A percentile compares a stretch with the other conserved stretches of the same genome.
Evolutionary conservation across 805 yeast genomes (phyloP).

Genomic region (Torulaspora franciscae): DNA sequence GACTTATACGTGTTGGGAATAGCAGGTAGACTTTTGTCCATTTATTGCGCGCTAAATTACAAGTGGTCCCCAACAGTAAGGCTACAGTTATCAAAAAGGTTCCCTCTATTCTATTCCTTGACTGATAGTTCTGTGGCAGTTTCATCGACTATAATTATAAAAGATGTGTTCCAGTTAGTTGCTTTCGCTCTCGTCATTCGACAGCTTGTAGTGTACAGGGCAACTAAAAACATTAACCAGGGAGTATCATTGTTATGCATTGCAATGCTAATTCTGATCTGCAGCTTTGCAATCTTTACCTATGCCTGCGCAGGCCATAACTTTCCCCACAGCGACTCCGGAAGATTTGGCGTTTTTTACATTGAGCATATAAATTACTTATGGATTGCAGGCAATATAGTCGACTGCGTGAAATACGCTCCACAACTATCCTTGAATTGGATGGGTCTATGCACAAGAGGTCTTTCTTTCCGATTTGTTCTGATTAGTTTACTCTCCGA

Average conservation of each 20-base stretch:
- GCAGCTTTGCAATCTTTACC: constrained; percentile 19
- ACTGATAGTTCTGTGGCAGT: constrained; percentile 20
- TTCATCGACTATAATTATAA: constrained; percentile 18
- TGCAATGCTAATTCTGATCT: constrained; percentile 1
- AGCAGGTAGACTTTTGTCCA: constrained; percentile 11
- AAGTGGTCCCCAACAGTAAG: constrained; percentile 22
- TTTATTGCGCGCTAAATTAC: constrained; percentile 28
- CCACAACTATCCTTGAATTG: constrained; percentile 44
- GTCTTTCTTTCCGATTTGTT: constrained; percentile 28
- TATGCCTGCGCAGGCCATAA: constrained; percentile 21
- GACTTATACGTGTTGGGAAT: constrained; percentile 30
- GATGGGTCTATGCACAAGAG: constrained; percentile 34
- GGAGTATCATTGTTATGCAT: constrained; percentile 30
- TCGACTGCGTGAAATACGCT: constrained; percentile 28
- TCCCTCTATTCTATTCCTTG: constrained; percentile 34
- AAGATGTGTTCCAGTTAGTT: constrained; percentile 17
- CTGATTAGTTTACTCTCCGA: constrained; percentile 12
- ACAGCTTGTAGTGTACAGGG: constrained; percentile 30
- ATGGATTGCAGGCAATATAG: constrained; percentile 37
- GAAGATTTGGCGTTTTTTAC: constrained; percentile 33
- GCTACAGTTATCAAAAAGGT: constrained; percentile 32
- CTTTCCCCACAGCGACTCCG: constrained; percentile 22
- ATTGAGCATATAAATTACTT: constrained; percentile 42
- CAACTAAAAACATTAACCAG: constrained; percentile 38
- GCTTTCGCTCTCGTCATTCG: constrained; percentile 21